Conservation (phyloP, 345 rosid genomes). For the Brassica napus region DNA sequence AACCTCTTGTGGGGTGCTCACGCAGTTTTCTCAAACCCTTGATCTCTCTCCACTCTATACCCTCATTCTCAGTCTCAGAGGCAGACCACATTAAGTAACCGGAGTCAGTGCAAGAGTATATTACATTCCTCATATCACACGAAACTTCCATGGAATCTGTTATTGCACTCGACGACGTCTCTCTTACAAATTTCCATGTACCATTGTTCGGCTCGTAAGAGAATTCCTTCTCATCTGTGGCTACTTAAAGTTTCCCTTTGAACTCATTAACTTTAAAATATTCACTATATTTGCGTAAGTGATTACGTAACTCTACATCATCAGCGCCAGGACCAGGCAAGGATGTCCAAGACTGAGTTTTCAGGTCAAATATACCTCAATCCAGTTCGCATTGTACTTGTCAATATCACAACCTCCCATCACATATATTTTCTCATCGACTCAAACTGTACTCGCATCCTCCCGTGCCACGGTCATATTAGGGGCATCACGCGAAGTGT, state of each 20-base stretch:
- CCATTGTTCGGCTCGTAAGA: background rate
- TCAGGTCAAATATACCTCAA: background rate
- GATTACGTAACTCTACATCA: background rate
- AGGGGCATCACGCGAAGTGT: slow-evolving; percentile 57
- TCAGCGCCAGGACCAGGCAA: background rate
- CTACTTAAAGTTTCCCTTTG: background rate
- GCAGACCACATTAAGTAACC: background rate
- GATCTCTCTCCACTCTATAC: background rate
- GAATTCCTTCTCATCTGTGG: background rate
- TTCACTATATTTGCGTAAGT: background rate
- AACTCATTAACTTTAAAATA: background rate
- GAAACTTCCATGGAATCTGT: background rate
- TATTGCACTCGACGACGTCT: background rate
- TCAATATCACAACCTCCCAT: background rate
- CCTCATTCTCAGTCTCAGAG: background rate
- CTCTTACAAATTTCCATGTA: background rate
- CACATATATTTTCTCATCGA: background rate
- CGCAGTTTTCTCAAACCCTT: background rate
- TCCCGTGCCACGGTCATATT: slow-evolving; percentile 44
- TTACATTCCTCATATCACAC: background rate
- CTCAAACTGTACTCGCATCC: background rate
- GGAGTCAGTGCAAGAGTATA: background rate
- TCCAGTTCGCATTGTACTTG: background rate
- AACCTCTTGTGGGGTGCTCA: background rate
- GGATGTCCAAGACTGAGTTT: background rate